Evolutionary conservation across 1,284 basidiomycete species (phyloP).

Genomic region (Microbotryomycetes sp.): DNA sequence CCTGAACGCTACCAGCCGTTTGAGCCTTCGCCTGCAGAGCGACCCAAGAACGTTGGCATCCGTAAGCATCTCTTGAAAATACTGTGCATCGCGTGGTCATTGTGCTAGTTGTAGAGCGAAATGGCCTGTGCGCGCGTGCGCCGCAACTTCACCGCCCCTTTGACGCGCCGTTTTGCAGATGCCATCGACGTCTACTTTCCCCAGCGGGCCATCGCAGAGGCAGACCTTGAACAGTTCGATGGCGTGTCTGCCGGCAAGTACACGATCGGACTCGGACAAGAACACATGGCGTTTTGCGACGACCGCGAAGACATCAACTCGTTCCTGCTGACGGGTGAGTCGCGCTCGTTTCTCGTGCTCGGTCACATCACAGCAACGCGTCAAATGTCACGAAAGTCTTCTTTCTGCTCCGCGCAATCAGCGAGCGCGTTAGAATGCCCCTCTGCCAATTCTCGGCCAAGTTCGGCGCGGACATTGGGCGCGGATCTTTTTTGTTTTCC

Average conservation of each 20-base stretch:
- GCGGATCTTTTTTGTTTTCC: too few species aligned
- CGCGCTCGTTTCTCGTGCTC: not conserved
- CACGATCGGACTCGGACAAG: constrained; percentile 96
- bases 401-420: not conserved
- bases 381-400: constrained; percentile 1
- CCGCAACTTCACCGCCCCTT: too few species aligned
- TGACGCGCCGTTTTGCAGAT: too few species aligned
- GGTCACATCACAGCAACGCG: not conserved
- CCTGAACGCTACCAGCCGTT: constrained; percentile 16
- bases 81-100: too few species aligned
- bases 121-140: too few species aligned
- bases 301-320: constrained; percentile 91
- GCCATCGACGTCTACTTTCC: constrained; percentile 54
- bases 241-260: constrained; percentile 95
- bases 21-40: constrained; percentile 15
- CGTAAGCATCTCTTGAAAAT: constrained; percentile 18
- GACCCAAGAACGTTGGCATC: constrained; percentile 30
- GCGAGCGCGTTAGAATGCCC: not conserved
- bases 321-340: constrained; percentile 83
- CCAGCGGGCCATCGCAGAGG: constrained; percentile 73
- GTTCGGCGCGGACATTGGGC: not conserved
- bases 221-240: constrained; percentile 89
- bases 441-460: not conserved
- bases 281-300: constrained; percentile 63
- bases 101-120: too few species aligned